Base-by-base conservation (phyloP, 768 basidiomycete genomes). In the Rhodosporidiobolus odoratus region DNA sequence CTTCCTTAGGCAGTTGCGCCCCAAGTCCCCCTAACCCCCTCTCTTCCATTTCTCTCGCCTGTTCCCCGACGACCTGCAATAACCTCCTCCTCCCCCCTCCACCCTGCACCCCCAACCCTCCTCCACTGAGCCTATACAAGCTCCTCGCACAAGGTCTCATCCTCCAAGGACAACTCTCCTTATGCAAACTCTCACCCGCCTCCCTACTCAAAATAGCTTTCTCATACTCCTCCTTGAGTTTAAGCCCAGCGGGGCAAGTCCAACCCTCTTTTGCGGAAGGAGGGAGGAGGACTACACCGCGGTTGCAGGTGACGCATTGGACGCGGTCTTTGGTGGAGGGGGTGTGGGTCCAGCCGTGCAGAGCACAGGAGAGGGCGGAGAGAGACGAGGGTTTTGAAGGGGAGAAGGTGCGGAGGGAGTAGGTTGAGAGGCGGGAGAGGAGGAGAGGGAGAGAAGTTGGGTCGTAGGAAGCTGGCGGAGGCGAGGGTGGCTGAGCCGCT, bases 371-470 rank as follows among this genome's bases (percentile, higher is more conserved):
- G 57, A 72, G 65, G 5, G 65, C 4, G 3, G 56, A 58, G 27
- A 72, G 61, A 1, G 70, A 47, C 8, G 40, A 9, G 21, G 70
- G 70, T 38, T 72, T 72, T 6, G 52, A 64, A 34, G 70, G 70
- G 17, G 70, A 67, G 57, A 53, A 72, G 50, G 61, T 53, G 7
- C 65, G 21, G 54, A 72, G 60, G 30, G 43, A 58, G 65, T 53
- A 72, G 30, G 65, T 67, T 2, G 70, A n/a, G n/a, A 72, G 57
- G 27, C 70, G 65, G 27, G 37, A 23, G 62, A 72, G 61, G 62
- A 72, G 70, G 19, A 35, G 4, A 0, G 37, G 41, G 50, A 72
- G 58, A 0, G 65, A 66, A 10, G 32, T 45, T 0, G 70, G 70
- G 21, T 52, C 50, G 62, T 72, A 72, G 12, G 53, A 52, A 3